Conservation (phyloP, 306 rosid genomes). For the Prosopis cineraria region DNA sequence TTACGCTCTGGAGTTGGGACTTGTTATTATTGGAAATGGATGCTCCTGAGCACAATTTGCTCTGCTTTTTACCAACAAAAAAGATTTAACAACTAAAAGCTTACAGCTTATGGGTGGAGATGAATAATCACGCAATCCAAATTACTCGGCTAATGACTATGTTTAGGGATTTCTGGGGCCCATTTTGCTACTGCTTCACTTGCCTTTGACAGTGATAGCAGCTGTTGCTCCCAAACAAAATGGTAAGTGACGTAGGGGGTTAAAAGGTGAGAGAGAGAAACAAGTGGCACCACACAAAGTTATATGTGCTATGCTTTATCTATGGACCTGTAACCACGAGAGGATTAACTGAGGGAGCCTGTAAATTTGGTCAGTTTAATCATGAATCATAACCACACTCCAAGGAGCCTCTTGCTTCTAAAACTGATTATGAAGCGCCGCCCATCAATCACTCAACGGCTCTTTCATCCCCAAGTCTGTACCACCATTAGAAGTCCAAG, state of each 20-base stretch:
- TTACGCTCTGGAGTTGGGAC: background rate
- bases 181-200: slow-evolving; percentile 5
- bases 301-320: background rate
- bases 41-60: slow-evolving; percentile 21
- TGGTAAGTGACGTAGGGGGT: slow-evolving; percentile 34
- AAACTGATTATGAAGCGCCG: slow-evolving; percentile 15
- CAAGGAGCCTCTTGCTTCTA: background rate
- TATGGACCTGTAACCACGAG: slow-evolving; percentile 15
- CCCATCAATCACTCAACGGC: background rate
- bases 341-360: slow-evolving; percentile 41
- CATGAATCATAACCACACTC: slow-evolving; percentile 1
- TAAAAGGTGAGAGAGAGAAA: slow-evolving; percentile 3
- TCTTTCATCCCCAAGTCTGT: too few relatives aligned
- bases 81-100: slow-evolving; percentile 17
- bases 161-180: slow-evolving; percentile 20
- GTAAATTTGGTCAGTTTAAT: slow-evolving; percentile 25
- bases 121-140: background rate
- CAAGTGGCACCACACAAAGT: slow-evolving; percentile 1
- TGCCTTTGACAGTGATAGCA: slow-evolving; percentile 32
- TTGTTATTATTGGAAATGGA: slow-evolving; percentile 25
- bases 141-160: background rate
- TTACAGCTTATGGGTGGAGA: slow-evolving; percentile 20
- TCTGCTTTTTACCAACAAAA: slow-evolving; percentile 9
- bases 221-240: slow-evolving; percentile 5
- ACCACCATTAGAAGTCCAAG: too few relatives aligned